Evolutionary conservation across 345 rosid genomes (phyloP).

Genomic region (Camelina hispida): DNA sequence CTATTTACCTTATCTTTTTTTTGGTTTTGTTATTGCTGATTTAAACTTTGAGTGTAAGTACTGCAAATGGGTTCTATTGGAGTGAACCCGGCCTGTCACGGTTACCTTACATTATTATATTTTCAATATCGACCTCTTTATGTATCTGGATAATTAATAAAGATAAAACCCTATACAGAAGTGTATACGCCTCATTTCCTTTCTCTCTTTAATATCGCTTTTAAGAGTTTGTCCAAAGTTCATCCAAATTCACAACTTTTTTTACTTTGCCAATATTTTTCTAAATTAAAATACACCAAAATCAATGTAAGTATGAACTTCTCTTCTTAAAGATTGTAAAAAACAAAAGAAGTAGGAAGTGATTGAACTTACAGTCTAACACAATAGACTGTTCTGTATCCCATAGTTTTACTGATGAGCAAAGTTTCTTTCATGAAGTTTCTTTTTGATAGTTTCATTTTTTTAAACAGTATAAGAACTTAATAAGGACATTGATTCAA

Average conservation of each 20-base stretch:
- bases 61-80: too few species aligned
- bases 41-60: too few species aligned
- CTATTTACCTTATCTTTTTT: too few species aligned
- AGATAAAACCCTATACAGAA: too few species aligned
- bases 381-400: not conserved
- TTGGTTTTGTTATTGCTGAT: too few species aligned
- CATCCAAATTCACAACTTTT: not conserved
- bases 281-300: not conserved
- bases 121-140: too few species aligned
- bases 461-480: not conserved
- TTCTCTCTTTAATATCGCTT: too few species aligned
- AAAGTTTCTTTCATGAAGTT: not conserved
- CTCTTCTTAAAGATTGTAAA: not conserved
- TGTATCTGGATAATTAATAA: too few species aligned
- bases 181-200: too few species aligned
- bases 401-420: not conserved
- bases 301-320: not conserved
- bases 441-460: not conserved
- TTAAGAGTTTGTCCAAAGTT: not conserved
- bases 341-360: not conserved
- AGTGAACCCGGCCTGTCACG: too few species aligned
- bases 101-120: too few species aligned
- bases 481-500: not conserved
- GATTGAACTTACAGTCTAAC: not conserved
- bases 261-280: not conserved